phyloP scores from a whole-genome alignment of 768 basidiomycete species.

The Fibroporia radiculosa region DNA sequence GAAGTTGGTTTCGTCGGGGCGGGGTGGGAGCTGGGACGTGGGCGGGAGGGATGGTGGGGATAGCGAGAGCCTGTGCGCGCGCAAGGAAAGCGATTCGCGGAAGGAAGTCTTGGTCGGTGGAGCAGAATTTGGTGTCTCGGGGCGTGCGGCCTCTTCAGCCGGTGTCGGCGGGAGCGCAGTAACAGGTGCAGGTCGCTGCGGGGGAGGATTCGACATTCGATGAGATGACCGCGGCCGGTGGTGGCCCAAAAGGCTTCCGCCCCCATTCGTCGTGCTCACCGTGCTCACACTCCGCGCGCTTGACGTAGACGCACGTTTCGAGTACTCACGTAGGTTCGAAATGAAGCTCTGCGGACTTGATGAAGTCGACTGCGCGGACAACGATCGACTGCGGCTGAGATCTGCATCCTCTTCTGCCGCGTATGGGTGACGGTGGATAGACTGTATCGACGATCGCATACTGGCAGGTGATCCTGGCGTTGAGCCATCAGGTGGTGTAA shows the following conservation, averaged over 20 bases:
- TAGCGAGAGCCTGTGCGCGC: slow-evolving; percentile 33
- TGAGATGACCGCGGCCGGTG: slow-evolving; percentile 33
- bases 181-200: slow-evolving; percentile 66
- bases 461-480: slow-evolving; percentile 38
- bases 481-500: slow-evolving; percentile 54
- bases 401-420: slow-evolving; percentile 17
- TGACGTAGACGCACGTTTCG: slow-evolving; percentile 22
- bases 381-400: slow-evolving; percentile 2
- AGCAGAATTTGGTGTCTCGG: slow-evolving; percentile 22
- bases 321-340: slow-evolving; percentile 19
- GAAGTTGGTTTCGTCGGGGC: slow-evolving; percentile 56
- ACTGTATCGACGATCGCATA: slow-evolving; percentile 10
- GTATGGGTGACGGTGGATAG: slow-evolving; percentile 22
- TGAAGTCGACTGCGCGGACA: slow-evolving; percentile 15
- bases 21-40: slow-evolving; percentile 49
- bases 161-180: slow-evolving; percentile 67
- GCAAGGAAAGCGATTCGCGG: slow-evolving; percentile 51
- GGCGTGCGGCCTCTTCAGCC: slow-evolving; percentile 15
- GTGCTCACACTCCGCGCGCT: slow-evolving; percentile 20
- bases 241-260: slow-evolving; percentile 14
- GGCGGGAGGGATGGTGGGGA: slow-evolving; percentile 57
- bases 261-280: slow-evolving; percentile 13
- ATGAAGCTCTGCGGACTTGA: slow-evolving; percentile 17
- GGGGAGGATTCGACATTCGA: slow-evolving; percentile 60
- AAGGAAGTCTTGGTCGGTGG: slow-evolving; percentile 27